Conservation (phyloP, 164 flowering plant species). For the Paratinospora sagittata region DNA sequence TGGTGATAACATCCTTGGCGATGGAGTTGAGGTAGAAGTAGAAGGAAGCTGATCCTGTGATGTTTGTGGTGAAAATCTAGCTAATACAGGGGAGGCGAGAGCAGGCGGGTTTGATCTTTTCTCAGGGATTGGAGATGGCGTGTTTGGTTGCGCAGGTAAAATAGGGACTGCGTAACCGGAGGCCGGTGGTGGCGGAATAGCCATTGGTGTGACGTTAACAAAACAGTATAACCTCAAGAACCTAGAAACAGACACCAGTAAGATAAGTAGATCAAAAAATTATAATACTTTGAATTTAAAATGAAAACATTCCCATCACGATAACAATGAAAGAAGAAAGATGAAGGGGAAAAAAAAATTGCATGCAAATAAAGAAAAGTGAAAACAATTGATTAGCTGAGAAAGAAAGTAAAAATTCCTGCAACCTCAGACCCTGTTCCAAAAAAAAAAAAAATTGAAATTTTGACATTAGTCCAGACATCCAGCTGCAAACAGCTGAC, state of each 20-base stretch:
- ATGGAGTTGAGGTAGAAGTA: constrained; percentile 36
- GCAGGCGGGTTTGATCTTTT: constrained; percentile 40
- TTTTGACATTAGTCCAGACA: not conserved
- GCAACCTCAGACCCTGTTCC: not conserved
- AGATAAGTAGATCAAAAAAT: not conserved
- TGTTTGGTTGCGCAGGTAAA: constrained; percentile 35
- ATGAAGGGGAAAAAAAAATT: not conserved
- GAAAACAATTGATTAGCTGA: not conserved
- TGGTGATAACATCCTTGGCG: constrained; percentile 42
- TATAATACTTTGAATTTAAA: not conserved
- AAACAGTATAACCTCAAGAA: constrained; percentile 1
- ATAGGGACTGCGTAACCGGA: constrained; percentile 31
- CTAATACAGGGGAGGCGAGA: constrained; percentile 35
- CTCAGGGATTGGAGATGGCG: constrained; percentile 38
- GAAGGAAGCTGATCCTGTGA: constrained; percentile 43
- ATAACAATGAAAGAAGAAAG: not conserved
- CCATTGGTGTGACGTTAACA: constrained; percentile 30
- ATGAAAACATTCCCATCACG: not conserved
- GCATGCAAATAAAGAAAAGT: not conserved
- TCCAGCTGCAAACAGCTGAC: not conserved
- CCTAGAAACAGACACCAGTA: constrained; percentile 5
- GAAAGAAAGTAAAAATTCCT: not conserved
- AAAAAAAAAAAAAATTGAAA: not conserved
- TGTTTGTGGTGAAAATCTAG: constrained; percentile 51
- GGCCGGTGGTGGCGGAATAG: constrained; percentile 41